Base-by-base conservation (phyloP, 139 green algal species). In the Astrephomene gubernaculifera region DNA sequence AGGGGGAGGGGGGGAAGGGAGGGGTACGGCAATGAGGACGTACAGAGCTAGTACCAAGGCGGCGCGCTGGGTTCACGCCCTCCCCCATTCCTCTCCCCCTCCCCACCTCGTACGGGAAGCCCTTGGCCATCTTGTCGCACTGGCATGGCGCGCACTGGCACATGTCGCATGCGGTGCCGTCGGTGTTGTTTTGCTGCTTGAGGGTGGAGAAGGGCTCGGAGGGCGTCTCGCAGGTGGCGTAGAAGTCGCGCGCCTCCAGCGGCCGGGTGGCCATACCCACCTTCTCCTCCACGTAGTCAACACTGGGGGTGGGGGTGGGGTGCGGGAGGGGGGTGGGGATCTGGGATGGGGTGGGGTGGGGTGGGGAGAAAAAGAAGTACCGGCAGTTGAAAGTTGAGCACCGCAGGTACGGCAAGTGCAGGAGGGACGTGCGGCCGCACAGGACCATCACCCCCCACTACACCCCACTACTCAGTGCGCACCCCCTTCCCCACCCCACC, bases 111-210 rank as follows among this genome's bases (percentile, higher is more conserved):
- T 54, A 81, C 12, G 73, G 53, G 33, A 70, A 81, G 25, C 24
- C 35, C 73, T 70, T 57, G 36, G 21, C 54, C 36, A 71, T 33
- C 54, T 82, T 82, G 60, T 64, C 60, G 71, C 86, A 89, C 86
- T 89, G 86, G 72, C 86, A 89, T 33, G 86, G 86, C 21, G 71
- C 71, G 64, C 86, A 89, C 22, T 60, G 61, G 36, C 86, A 89
- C 79, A 89, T 36, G 33, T 87, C 86, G 54, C 86, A 89, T n/a
- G 65, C n/a, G 25, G 41, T 36, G 8, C 25, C 70, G 29, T 63
- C 43, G 33, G 19, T 0, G 6, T 41, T 36, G 35, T 53, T 71
- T 44, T 85, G 63, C 43, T 31, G 64, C 86, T 89, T 89, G 38
- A 89, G 21, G 79, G 79, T 89, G 79, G 71, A 84, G 70, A 74